A percentile compares a stretch with the other conserved stretches of the same genome.
These are phyloP conservation scores for Nakazawaea siamensis DNA, from an alignment of 805 yeast species.

Conservation along the genomic window DNA sequence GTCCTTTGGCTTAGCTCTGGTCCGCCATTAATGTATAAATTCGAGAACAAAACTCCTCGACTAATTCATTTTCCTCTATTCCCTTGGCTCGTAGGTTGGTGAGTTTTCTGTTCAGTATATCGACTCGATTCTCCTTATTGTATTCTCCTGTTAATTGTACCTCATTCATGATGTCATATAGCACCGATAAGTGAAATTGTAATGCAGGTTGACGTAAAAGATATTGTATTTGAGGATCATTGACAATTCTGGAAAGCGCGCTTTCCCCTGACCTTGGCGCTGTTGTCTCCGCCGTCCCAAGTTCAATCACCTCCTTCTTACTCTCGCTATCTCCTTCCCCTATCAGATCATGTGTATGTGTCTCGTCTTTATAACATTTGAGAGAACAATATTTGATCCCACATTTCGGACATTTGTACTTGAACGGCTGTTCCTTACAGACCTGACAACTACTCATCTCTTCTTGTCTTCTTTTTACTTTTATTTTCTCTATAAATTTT, in stretches of 20 bases:
- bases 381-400: conserved; percentile 46
- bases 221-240: conserved; percentile 34
- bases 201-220: conserved; percentile 45
- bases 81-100: conserved; percentile 59
- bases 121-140: conserved; percentile 43
- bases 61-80: conserved; percentile 51
- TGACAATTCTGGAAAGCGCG: conserved; percentile 21
- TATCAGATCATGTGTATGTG: conserved; percentile 23
- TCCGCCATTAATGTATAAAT: conserved; percentile 20
- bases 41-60: conserved; percentile 58
- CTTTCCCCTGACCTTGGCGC: no score
- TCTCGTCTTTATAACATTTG: conserved; percentile 45
- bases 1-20: conserved; percentile 5
- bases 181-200: conserved; percentile 42
- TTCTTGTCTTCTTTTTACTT: neutral
- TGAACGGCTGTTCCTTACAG: conserved; percentile 23
- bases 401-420: conserved; percentile 44
- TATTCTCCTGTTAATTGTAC: conserved; percentile 39
- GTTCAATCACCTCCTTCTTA: neutral
- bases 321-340: neutral
- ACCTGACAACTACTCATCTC: conserved; percentile 22
- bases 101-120: conserved; percentile 54
- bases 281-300: no score
- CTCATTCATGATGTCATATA: conserved; percentile 41
- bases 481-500: neutral